These are phyloP conservation scores for Podila epigama DNA, from an alignment of 192 early-diverging fungal species.

Conservation along the genomic window DNA sequence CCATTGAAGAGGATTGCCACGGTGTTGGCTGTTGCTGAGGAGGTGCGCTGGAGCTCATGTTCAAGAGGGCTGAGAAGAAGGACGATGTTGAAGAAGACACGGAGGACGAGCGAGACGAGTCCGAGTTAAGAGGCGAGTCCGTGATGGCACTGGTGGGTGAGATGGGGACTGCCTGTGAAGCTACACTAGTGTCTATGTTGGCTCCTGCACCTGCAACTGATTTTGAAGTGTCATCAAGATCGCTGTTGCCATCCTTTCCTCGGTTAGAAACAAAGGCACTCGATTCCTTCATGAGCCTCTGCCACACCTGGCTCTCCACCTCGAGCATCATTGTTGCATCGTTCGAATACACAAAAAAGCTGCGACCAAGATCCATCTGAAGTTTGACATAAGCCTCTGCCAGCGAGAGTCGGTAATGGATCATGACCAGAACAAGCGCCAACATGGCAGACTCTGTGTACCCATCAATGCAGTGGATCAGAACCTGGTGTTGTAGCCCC, in stretches of 20 bases:
- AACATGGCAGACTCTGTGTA: constrained; percentile 64
- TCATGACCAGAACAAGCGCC: constrained; percentile 58
- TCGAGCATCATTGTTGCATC: constrained; percentile 54
- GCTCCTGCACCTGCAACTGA: too few relatives aligned
- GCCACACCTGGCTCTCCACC: constrained; percentile 53
- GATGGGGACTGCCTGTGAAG: not conserved
- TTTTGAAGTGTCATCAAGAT: too few relatives aligned
- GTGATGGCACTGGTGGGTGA: not conserved
- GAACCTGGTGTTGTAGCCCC: constrained; percentile 36
- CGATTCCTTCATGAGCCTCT: constrained; percentile 10
- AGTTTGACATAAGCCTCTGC: constrained; percentile 61
- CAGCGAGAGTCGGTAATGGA: constrained; percentile 49
- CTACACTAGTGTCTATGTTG: too few relatives aligned
- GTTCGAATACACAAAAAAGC: constrained; percentile 65
- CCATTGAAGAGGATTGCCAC: not conserved
- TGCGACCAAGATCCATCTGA: constrained; percentile 53
- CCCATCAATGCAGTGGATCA: constrained; percentile 66
- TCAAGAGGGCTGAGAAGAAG: constrained; percentile 32
- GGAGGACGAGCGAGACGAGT: constrained; percentile 21
- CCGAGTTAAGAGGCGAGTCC: not conserved
- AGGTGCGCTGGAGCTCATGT: constrained; percentile 4
- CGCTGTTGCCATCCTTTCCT: not conserved
- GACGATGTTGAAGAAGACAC: constrained; percentile 27
- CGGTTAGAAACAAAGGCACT: too few relatives aligned
- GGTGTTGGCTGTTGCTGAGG: not conserved